These are phyloP conservation scores for Perkinsus chesapeaki DNA, from an alignment of 169 alveolate species.

Conservation along the genomic window DNA sequence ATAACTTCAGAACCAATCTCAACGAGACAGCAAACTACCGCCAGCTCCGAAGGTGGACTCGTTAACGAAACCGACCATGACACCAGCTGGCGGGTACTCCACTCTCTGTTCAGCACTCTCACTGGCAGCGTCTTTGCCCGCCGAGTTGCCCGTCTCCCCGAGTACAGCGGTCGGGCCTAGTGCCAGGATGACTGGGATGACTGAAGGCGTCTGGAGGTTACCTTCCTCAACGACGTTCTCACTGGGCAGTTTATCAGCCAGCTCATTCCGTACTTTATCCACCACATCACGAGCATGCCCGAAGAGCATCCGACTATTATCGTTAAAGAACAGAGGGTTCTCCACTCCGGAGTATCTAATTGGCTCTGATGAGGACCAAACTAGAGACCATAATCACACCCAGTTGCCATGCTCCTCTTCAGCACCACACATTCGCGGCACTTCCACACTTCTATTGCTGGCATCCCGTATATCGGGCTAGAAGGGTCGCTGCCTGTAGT, in stretches of 20 bases:
- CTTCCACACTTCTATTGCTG: conserved; percentile 76
- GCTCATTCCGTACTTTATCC: conserved; percentile 27
- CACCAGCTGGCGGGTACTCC: not conserved
- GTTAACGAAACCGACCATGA: not conserved
- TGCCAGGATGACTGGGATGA: conserved; percentile 3
- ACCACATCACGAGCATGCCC: conserved; percentile 58
- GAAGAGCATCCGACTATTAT: conserved; percentile 58
- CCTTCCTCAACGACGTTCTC: not conserved
- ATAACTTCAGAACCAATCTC: no score
- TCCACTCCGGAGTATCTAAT: conserved; percentile 62
- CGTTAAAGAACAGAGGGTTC: conserved; percentile 66
- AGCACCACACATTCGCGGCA: conserved; percentile 56
- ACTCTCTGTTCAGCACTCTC: not conserved
- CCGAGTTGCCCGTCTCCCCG: not conserved
- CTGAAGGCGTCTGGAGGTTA: not conserved
- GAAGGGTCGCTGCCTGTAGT: conserved; percentile 55
- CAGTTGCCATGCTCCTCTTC: conserved; percentile 69
- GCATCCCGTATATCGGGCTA: conserved; percentile 77
- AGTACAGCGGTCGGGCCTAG: conserved; percentile 26
- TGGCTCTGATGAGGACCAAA: not conserved
- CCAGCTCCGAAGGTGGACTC: not conserved
- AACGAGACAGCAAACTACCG: not conserved
- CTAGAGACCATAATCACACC: conserved; percentile 16
- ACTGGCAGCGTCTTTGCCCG: not conserved
- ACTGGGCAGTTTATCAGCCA: conserved; percentile 15